phyloP scores from a whole-genome alignment of 2,329 filamentous ascomycete genomes.

The Biscogniauxia mediterranea region DNA sequence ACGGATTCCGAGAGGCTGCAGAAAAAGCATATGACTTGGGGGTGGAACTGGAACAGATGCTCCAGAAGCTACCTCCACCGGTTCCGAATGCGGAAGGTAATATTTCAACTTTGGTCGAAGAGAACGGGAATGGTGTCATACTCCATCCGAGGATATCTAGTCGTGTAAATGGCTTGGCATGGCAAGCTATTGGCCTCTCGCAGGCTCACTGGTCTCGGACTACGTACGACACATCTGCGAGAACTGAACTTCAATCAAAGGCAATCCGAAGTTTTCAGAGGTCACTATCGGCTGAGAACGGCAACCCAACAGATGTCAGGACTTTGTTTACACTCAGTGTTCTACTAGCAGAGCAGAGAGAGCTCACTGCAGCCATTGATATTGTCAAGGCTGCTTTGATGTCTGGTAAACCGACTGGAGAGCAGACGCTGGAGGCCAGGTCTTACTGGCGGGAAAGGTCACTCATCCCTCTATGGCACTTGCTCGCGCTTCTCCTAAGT shows the following conservation, averaged over 20 bases:
- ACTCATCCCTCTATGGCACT: slow-evolving; percentile 83
- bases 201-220: slow-evolving; percentile 84
- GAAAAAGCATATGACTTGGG: slow-evolving; percentile 76
- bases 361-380: slow-evolving; percentile 77
- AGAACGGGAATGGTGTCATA: slow-evolving; percentile 31
- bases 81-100: slow-evolving; percentile 28
- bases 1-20: slow-evolving; percentile 70
- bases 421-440: slow-evolving; percentile 44
- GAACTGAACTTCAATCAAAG: slow-evolving; percentile 72
- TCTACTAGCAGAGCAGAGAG: slow-evolving; percentile 84
- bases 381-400: slow-evolving; percentile 75
- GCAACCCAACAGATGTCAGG: slow-evolving; percentile 67
- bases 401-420: slow-evolving; percentile 49
- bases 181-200: slow-evolving; percentile 81
- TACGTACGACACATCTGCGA: slow-evolving; percentile 71
- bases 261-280: slow-evolving; percentile 75
- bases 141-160: slow-evolving; percentile 52
- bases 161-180: slow-evolving; percentile 65
- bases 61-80: slow-evolving; percentile 56
- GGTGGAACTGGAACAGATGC: slow-evolving; percentile 69
- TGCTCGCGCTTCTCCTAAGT: slow-evolving; percentile 81
- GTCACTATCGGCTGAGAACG: slow-evolving; percentile 66
- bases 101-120: slow-evolving; percentile 32
- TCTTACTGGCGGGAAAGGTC: slow-evolving; percentile 62
- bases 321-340: slow-evolving; percentile 78